Percentiles rank a stretch among this genome's conserved stretches.
phyloP scores from a whole-genome alignment of 129 eudicot species.

The Centaurea solstitialis region DNA sequence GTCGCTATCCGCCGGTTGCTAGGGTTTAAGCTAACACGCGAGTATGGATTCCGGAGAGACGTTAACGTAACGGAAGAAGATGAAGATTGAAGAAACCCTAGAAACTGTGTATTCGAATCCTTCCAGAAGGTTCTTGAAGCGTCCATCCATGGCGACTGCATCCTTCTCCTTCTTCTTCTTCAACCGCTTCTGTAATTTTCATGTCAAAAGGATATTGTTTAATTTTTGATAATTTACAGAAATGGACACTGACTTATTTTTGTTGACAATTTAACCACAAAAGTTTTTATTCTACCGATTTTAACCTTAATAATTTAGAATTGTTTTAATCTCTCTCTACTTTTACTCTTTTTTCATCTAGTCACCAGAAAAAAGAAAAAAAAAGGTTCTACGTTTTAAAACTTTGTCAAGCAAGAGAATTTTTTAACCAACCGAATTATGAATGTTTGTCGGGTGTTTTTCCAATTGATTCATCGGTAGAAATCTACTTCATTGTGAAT shows the following conservation, averaged over 20 bases:
- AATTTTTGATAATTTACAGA: background rate
- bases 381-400: background rate
- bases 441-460: background rate
- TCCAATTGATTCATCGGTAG: background rate
- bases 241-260: background rate
- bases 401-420: background rate
- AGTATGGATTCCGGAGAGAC: constrained; percentile 19
- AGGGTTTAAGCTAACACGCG: constrained; percentile 31
- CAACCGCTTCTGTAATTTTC: constrained; percentile 7
- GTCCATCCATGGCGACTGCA: constrained; percentile 60
- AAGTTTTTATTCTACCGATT: background rate
- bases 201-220: constrained; percentile 14
- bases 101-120: constrained; percentile 9
- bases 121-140: constrained; percentile 39
- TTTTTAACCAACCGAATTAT: background rate
- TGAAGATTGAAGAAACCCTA: constrained; percentile 25
- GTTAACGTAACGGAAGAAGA: constrained; percentile 11
- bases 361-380: background rate
- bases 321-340: background rate
- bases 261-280: constrained; percentile 11
- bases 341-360: background rate
- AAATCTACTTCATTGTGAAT: too few relatives aligned
- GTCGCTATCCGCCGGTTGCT: constrained; percentile 21
- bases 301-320: background rate
- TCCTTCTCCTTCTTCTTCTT: constrained; percentile 21